These are phyloP conservation scores for Skeletonema tropicum DNA, from an alignment of 108 stramenopile species.

Conservation along the genomic window DNA sequence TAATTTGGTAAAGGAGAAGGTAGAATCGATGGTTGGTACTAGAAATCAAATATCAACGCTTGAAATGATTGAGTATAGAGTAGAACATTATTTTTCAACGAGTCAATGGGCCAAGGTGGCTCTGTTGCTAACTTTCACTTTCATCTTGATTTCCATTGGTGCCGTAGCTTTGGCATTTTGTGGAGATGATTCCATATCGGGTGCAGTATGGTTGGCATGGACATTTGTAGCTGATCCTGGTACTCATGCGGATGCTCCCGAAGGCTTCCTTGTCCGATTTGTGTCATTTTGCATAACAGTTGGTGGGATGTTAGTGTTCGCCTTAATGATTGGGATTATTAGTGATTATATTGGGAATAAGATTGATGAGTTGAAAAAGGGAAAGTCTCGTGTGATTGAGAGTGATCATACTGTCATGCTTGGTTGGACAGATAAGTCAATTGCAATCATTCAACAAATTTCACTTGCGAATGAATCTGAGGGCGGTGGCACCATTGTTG, in stretches of 20 bases:
- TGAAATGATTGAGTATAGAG: slow-evolving; percentile 36
- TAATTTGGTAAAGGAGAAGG: slow-evolving; percentile 19
- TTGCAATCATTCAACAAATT: slow-evolving; percentile 52
- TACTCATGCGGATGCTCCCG: slow-evolving; percentile 42
- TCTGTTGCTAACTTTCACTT: slow-evolving; percentile 35
- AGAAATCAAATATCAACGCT: neutral
- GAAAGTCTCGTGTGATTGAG: slow-evolving; percentile 47
- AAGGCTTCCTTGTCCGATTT: slow-evolving; percentile 21
- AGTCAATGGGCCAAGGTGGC: slow-evolving; percentile 35
- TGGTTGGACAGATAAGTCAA: slow-evolving; percentile 50
- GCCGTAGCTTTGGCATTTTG: slow-evolving; percentile 14
- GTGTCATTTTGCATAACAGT: slow-evolving; percentile 46
- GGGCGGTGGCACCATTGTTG: slow-evolving; percentile 52
- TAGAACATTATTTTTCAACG: slow-evolving; percentile 39
- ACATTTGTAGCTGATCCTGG: slow-evolving; percentile 57
- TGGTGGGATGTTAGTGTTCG: slow-evolving; percentile 58
- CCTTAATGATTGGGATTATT: slow-evolving; percentile 60
- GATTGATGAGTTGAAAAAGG: slow-evolving; percentile 58
- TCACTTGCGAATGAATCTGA: slow-evolving; percentile 56
- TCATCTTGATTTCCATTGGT: slow-evolving; percentile 34
- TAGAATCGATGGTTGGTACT: slow-evolving; percentile 5
- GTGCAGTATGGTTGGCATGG: slow-evolving; percentile 48
- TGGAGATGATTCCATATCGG: slow-evolving; percentile 13
- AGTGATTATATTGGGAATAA: slow-evolving; percentile 45
- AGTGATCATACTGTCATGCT: slow-evolving; percentile 47